These are phyloP conservation scores for Filobasidium uniguttulatum DNA, from an alignment of 1,284 basidiomycete genomes.

Conservation along the genomic window DNA sequence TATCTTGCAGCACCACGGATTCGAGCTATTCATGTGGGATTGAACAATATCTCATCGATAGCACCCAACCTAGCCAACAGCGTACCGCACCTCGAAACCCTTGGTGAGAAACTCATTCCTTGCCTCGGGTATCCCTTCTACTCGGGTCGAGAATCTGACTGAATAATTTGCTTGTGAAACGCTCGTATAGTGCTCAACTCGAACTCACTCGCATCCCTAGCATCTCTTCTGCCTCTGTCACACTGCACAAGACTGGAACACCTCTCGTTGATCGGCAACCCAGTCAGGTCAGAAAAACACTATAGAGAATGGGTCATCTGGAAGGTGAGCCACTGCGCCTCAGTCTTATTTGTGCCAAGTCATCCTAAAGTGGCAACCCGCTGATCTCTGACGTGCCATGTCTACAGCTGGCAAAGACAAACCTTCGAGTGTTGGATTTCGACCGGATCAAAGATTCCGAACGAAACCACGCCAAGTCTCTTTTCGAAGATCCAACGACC, in stretches of 20 bases:
- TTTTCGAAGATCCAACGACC: conserved; percentile 60
- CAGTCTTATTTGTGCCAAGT: conserved; percentile 34
- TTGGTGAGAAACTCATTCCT: conserved; percentile 23
- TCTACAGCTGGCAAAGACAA: conserved; percentile 30
- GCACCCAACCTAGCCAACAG: conserved; percentile 40
- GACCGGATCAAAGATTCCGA: conserved; percentile 89
- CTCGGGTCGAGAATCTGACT: neutral
- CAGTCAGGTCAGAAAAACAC: conserved; percentile 82
- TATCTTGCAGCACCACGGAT: conserved; percentile 65
- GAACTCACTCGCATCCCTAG: conserved; percentile 57
- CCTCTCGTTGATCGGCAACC: conserved; percentile 75
- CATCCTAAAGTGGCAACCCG: conserved; percentile 36
- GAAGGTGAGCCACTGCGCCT: conserved; percentile 55
- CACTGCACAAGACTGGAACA: conserved; percentile 66
- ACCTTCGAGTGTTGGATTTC: conserved; percentile 87
- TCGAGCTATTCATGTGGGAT: conserved; percentile 75
- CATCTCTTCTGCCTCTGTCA: conserved; percentile 64
- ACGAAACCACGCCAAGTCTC: conserved; percentile 53
- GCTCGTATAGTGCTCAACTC: conserved; percentile 25
- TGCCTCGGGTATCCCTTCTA: neutral
- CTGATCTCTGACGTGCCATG: neutral
- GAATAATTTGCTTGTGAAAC: conserved; percentile 2
- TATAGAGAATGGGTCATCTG: conserved; percentile 74
- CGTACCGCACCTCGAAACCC: conserved; percentile 36
- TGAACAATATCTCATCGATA: conserved; percentile 82